A percentile compares a stretch with the other conserved stretches of the same genome.
These are phyloP conservation scores for Fulvia fulva DNA, from an alignment of 2,329 filamentous ascomycete genomes.

Conservation along the genomic window DNA sequence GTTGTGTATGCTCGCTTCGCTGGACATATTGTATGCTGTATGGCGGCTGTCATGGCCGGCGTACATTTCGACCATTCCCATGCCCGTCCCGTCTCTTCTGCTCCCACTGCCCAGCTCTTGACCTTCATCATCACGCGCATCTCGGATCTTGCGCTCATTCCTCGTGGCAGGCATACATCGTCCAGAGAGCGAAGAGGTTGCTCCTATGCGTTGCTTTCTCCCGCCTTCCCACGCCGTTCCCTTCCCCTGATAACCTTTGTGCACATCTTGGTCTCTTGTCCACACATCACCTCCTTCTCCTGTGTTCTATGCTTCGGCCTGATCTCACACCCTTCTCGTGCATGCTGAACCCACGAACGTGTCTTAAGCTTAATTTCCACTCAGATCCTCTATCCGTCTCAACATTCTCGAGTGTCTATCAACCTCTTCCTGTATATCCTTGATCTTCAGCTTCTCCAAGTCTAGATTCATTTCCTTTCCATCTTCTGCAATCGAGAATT, in stretches of 20 bases:
- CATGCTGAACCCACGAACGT: not conserved
- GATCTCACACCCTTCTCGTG: not conserved
- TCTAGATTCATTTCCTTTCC: slow-evolving; percentile 86
- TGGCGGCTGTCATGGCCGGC: not conserved
- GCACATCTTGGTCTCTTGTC: no score
- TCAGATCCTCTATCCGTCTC: slow-evolving; percentile 77
- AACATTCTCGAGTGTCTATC: slow-evolving; percentile 82
- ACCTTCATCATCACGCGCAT: no score
- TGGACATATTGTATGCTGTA: not conserved
- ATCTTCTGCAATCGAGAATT: slow-evolving; percentile 61
- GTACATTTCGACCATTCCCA: no score
- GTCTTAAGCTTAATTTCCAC: slow-evolving; percentile 39
- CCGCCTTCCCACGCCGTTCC: no score
- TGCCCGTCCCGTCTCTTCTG: no score
- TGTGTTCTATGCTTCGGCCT: not conserved
- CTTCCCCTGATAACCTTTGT: no score
- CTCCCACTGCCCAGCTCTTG: no score
- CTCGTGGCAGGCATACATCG: no score
- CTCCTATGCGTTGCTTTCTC: no score
- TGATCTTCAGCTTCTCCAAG: slow-evolving; percentile 75
- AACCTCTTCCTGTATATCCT: slow-evolving; percentile 81
- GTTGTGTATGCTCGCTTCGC: not conserved
- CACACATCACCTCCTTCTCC: no score
- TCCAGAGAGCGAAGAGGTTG: no score
- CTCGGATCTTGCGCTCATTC: no score